Conservation (phyloP, 2,329 filamentous ascomycete species). For the Aspergillus sp. region DNA sequence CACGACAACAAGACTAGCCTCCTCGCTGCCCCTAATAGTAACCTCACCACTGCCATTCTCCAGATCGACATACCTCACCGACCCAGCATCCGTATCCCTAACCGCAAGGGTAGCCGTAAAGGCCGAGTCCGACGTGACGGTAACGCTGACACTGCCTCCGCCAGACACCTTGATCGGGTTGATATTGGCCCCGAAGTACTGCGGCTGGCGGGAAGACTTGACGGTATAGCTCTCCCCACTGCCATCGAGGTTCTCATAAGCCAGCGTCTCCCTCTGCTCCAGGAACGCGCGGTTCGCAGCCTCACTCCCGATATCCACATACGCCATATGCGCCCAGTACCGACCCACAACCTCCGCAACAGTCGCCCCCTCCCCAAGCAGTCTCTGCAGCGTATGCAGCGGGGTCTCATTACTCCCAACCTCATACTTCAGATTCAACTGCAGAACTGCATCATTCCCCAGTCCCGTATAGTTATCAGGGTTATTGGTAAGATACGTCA, state of each 20-base stretch:
- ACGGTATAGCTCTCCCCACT: conserved; percentile 4
- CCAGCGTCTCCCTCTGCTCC: background rate
- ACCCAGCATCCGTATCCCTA: background rate
- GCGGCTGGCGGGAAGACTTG: conserved; percentile 3
- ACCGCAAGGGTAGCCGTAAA: conserved; percentile 11
- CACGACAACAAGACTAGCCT: conserved; percentile 11
- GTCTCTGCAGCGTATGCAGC: conserved; percentile 9
- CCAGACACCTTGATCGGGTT: conserved; percentile 1
- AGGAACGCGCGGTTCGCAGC: conserved; percentile 7
- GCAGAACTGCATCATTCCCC: background rate
- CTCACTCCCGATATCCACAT: conserved; percentile 9
- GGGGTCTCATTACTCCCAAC: conserved; percentile 14
- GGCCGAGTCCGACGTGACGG: background rate
- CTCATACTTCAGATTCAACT: conserved; percentile 8
- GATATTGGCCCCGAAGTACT: conserved; percentile 16
- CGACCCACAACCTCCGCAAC: conserved; percentile 7
- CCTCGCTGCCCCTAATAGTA: background rate
- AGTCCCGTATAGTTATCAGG: conserved; percentile 12
- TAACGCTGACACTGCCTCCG: background rate
- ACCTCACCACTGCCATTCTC: conserved; percentile 2
- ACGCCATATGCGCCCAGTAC: conserved; percentile 16
- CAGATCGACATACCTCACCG: conserved; percentile 9
- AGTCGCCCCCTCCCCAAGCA: background rate
- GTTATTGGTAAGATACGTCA: conserved; percentile 12
- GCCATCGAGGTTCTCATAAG: conserved; percentile 7